Conservation (phyloP, 805 yeast species). For the Metschnikowia kunwiensis region DNA sequence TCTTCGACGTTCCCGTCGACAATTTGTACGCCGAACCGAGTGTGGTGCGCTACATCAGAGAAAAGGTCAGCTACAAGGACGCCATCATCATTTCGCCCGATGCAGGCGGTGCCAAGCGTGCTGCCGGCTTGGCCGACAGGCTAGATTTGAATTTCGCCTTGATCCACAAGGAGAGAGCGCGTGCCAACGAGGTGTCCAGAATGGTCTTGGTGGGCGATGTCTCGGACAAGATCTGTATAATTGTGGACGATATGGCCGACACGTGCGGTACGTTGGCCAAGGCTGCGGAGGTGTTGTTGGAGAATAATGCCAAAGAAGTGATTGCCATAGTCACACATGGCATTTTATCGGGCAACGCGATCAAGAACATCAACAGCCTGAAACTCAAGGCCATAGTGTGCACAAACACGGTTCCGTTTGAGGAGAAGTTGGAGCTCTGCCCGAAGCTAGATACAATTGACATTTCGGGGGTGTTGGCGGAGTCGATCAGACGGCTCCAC, state of each 20-base stretch:
- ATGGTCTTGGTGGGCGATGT: conserved; percentile 90
- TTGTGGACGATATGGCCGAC: conserved; percentile 88
- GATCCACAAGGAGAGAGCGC: conserved; percentile 80
- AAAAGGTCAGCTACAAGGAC: conserved; percentile 52
- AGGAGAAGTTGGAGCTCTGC: conserved; percentile 55
- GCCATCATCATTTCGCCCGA: conserved; percentile 83
- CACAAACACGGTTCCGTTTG: conserved; percentile 78
- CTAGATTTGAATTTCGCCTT: conserved; percentile 78
- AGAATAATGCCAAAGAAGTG: conserved; percentile 66
- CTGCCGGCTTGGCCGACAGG: conserved; percentile 79
- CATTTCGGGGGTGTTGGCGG: conserved; percentile 72
- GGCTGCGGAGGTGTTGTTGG: conserved; percentile 72
- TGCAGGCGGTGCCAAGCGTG: conserved; percentile 89
- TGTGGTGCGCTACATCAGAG: conserved; percentile 71
- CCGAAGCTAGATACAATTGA: conserved; percentile 68
- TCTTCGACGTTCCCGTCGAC: conserved; percentile 79
- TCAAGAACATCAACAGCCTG: conserved; percentile 65
- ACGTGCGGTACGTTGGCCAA: conserved; percentile 84
- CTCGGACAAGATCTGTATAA: conserved; percentile 65
- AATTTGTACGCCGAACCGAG: conserved; percentile 82
- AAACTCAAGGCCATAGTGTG: conserved; percentile 68
- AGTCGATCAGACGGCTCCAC: conserved; percentile 79
- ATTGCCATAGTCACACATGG: conserved; percentile 85
- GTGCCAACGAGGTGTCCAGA: conserved; percentile 78
- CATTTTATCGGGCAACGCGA: conserved; percentile 70